Percentiles rank a stretch among this genome's conserved stretches.
Conservation (phyloP, 1,284 basidiomycete species). For the Trametes polyzona region DNA sequence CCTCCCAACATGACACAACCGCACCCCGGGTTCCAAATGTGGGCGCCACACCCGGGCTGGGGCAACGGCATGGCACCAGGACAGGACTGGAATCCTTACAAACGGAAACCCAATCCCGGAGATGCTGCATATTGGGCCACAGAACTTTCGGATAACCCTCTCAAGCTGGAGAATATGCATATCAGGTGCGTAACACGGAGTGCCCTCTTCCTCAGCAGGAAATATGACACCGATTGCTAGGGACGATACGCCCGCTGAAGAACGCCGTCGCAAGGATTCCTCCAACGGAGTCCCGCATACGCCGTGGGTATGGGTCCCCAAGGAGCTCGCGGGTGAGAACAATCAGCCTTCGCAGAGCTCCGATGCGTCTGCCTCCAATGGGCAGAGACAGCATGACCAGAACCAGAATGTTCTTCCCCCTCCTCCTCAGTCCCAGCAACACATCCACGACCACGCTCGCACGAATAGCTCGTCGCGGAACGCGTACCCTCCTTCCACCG, state of each 20-base stretch:
- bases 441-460: constrained; percentile 13
- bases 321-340: constrained; percentile 33
- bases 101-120: constrained; percentile 57
- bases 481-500: constrained; percentile 4
- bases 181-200: constrained; percentile 52
- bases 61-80: constrained; percentile 26
- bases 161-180: constrained; percentile 69
- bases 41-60: constrained; percentile 38
- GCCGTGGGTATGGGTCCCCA: constrained; percentile 43
- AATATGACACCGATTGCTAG: constrained; percentile 11
- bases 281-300: constrained; percentile 37
- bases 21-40: constrained; percentile 19
- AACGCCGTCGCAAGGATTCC: constrained; percentile 23
- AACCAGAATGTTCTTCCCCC: constrained; percentile 13
- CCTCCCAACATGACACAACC: constrained; percentile 16
- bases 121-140: constrained; percentile 65
- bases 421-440: constrained; percentile 7
- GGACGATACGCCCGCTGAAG: constrained; percentile 27
- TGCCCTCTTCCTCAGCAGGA: not conserved
- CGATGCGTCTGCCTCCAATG: constrained; percentile 4
- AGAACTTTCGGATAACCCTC: constrained; percentile 59
- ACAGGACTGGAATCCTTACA: constrained; percentile 59
- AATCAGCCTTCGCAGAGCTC: constrained; percentile 13
- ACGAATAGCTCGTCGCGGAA: constrained; percentile 7
- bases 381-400: constrained; percentile 10